Base-by-base conservation (phyloP, 2,329 filamentous ascomycete species). In the Botryosphaeria dothidea region DNA sequence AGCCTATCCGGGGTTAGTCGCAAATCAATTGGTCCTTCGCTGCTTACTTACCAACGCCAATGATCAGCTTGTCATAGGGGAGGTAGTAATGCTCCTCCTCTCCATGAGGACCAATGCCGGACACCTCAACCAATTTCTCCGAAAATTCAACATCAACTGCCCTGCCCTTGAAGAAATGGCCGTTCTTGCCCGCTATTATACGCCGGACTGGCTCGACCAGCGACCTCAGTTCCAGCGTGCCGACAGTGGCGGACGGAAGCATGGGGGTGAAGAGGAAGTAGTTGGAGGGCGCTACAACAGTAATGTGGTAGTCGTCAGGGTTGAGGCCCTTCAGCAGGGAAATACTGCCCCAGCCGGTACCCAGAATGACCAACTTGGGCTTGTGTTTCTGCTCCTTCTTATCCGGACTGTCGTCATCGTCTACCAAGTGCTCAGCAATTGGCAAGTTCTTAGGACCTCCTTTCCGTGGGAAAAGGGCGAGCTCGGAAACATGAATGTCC, bases 221-320 rank as follows among this genome's bases (percentile, higher is more conserved):
- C 57, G 93, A 97, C 69, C 94, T 86, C 72, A 98, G 82, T 74
- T 97, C 94, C 34, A 99, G 83, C 0, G 95, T 99, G 13, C 96
- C 96, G 5, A 99, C 95, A 0, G 96, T 99, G 7, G 95, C 96
- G 36, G 93, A 97, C 1, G 95, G 95, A 48, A 99, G 84, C 93
- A 99, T 98, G 0, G 95, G 95, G 1, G 95, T 99, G 78, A 99
- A 99, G 34, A 99, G 81, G 80, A 99, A 99, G 80, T 98, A 97
- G 73, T 98, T 98, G 38, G 91, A 91, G 0, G 95, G 94, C 13
- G 93, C 96, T 48, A 99, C 90, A 43, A 99, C 90, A 4, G 94
- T 98, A 70, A 99, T 90, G 77, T 99, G 93, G 75, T 97, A 99
- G 71, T 97, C 92, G 13, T 93, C 92, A 0, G 93, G 90, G 67